phyloP scores from a whole-genome alignment of 441 rosid species.

The Daphne laureola region DNA sequence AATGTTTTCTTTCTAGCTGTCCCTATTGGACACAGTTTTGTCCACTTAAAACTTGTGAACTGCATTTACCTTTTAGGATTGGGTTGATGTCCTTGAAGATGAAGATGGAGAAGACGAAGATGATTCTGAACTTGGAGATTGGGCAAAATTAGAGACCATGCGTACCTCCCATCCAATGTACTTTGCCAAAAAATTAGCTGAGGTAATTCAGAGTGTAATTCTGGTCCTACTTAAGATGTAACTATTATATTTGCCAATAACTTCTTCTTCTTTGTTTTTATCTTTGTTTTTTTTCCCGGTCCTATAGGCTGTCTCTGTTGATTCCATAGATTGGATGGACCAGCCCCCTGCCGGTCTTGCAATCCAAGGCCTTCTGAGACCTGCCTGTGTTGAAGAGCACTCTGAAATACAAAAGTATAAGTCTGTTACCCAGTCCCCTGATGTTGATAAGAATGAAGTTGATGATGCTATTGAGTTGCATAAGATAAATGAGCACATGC shows the following conservation, averaged over 20 bases:
- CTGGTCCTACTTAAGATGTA: conserved; percentile 6
- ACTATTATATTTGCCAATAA: conserved; percentile 6
- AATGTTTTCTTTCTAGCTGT: conserved; percentile 5
- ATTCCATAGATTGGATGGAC: conserved; percentile 82
- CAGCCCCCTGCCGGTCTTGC: conserved; percentile 83
- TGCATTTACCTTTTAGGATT: conserved; percentile 34
- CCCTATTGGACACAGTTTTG: conserved; percentile 3
- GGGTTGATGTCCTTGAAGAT: conserved; percentile 62
- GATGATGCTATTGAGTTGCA: conserved; percentile 23
- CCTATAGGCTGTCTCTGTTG: conserved; percentile 73
- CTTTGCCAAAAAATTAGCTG: conserved; percentile 76
- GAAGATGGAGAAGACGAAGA: conserved; percentile 46
- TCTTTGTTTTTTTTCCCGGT: conserved; percentile 8
- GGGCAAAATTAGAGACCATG: conserved; percentile 93
- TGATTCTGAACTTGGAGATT: conserved; percentile 67
- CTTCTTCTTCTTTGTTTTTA: conserved; percentile 8
- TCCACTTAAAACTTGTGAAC: not conserved
- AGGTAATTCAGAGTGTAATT: conserved; percentile 33
- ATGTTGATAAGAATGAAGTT: conserved; percentile 22
- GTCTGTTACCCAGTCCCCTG: conserved; percentile 27
- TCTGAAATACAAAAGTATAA: conserved; percentile 57
- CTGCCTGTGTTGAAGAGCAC: conserved; percentile 65
- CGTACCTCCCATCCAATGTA: conserved; percentile 87
- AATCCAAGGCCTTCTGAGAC: conserved; percentile 78
- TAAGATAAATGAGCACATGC: conserved; percentile 34